Percentiles rank a stretch among this genome's conserved stretches.
Conservation (phyloP, 805 yeast genomes). For the Candida hungchunana region DNA sequence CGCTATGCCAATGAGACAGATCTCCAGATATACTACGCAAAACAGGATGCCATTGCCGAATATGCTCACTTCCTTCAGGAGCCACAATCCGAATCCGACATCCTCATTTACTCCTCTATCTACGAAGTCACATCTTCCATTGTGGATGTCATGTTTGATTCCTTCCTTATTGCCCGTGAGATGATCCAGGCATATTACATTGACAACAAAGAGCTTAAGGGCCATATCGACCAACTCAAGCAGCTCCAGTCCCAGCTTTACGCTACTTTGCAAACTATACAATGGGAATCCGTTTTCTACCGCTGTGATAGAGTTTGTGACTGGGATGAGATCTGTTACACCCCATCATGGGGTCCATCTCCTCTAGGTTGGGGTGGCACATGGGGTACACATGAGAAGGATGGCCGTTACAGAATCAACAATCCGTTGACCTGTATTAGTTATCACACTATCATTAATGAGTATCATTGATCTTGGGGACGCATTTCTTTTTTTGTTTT, state of each 20-base stretch:
- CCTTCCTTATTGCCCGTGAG: constrained; percentile 30
- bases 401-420: constrained; percentile 26
- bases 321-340: constrained; percentile 47
- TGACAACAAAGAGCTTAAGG: not conserved
- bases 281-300: constrained; percentile 40
- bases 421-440: constrained; percentile 18
- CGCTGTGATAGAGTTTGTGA: constrained; percentile 40
- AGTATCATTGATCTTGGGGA: no score
- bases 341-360: constrained; percentile 60
- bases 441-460: constrained; percentile 9
- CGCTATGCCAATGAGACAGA: constrained; percentile 3
- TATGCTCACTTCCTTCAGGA: constrained; percentile 41
- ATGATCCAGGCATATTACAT: constrained; percentile 25
- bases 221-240: not conserved
- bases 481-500: no score
- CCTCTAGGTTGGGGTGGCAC: constrained; percentile 42
- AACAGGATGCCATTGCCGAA: constrained; percentile 38
- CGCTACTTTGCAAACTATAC: constrained; percentile 27
- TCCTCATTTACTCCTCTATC: constrained; percentile 45
- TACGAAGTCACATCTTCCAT: constrained; percentile 37
- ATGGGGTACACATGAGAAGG: constrained; percentile 24
- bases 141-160: constrained; percentile 33
- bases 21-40: constrained; percentile 20
- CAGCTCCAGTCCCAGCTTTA: not conserved
- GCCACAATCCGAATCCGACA: constrained; percentile 38